Conservation (phyloP, 73 alveolate species). For the Urostyla sp. region DNA sequence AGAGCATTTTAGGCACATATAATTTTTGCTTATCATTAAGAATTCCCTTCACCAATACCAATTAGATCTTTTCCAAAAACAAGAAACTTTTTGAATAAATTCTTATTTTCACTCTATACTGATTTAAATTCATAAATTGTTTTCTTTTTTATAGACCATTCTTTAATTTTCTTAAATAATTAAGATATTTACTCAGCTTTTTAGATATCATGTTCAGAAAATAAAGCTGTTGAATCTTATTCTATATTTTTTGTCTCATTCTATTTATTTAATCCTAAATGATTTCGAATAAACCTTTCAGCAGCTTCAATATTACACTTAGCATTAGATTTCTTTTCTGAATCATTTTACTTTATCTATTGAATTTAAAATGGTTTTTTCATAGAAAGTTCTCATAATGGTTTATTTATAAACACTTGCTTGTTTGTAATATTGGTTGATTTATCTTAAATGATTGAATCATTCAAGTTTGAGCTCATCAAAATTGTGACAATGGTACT, state of each 20-base stretch:
- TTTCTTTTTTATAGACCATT: conserved; percentile 11
- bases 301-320: conserved; percentile 43
- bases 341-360: conserved; percentile 4
- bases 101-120: background rate
- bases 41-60: conserved; percentile 35
- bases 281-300: conserved; percentile 44
- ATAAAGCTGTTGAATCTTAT: background rate
- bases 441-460: background rate
- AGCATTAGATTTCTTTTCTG: background rate
- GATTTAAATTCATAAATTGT: conserved; percentile 15
- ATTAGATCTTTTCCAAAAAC: conserved; percentile 16
- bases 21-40: conserved; percentile 39
- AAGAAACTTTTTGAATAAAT: background rate
- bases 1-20: conserved; percentile 30
- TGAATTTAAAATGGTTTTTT: too few relatives aligned
- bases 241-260: background rate
- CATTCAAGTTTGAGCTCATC: conserved; percentile 40
- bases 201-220: conserved; percentile 8
- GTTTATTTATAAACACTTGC: too few relatives aligned
- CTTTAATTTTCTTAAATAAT: conserved; percentile 3
- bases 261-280: conserved; percentile 9
- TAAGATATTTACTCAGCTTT: conserved; percentile 33
- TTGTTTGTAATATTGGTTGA: too few relatives aligned
- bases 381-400: too few relatives aligned
- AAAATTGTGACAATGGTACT: background rate